Conservation (phyloP, 352 stramenopile genomes). For the Phytophthora fragariae region DNA sequence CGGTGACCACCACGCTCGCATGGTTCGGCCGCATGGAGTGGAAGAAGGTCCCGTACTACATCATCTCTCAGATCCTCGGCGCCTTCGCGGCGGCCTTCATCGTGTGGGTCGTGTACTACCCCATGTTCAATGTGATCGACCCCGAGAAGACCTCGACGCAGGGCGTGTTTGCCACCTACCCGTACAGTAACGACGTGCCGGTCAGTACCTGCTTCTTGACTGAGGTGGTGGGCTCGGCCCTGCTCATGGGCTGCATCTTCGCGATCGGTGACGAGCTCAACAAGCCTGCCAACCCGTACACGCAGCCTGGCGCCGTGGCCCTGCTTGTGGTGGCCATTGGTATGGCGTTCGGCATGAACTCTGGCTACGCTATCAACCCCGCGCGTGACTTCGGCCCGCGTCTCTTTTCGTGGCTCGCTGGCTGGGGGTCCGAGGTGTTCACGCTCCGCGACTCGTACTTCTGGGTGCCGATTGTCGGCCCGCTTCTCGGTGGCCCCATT, state of each 20-base stretch:
- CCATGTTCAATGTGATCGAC: constrained; percentile 56
- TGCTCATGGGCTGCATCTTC: constrained; percentile 73
- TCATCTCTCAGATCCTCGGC: constrained; percentile 59
- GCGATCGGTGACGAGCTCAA: constrained; percentile 66
- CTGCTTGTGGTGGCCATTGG: constrained; percentile 68
- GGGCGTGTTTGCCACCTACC: constrained; percentile 64
- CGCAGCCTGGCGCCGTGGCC: constrained; percentile 52
- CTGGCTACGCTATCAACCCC: constrained; percentile 77
- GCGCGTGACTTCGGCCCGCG: constrained; percentile 62
- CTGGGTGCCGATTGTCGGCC: constrained; percentile 67
- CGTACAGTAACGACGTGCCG: constrained; percentile 41
- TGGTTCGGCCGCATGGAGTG: constrained; percentile 59
- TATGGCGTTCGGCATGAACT: constrained; percentile 80
- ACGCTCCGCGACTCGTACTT: constrained; percentile 60
- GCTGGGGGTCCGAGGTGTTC: constrained; percentile 49
- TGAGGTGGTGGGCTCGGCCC: constrained; percentile 65
- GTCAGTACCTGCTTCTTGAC: constrained; percentile 61
- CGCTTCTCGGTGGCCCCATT: constrained; percentile 51
- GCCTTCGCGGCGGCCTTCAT: constrained; percentile 57
- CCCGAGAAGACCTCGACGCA: constrained; percentile 48
- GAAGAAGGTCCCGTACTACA: constrained; percentile 65
- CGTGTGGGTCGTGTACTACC: constrained; percentile 67
- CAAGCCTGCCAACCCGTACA: constrained; percentile 55
- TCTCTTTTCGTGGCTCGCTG: constrained; percentile 51
- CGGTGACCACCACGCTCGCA: constrained; percentile 63